Evolutionary conservation across 148 eudicot species (phyloP), one percentile per base, ranked within the genome.

Genomic region (Cornus kousa): DNA sequence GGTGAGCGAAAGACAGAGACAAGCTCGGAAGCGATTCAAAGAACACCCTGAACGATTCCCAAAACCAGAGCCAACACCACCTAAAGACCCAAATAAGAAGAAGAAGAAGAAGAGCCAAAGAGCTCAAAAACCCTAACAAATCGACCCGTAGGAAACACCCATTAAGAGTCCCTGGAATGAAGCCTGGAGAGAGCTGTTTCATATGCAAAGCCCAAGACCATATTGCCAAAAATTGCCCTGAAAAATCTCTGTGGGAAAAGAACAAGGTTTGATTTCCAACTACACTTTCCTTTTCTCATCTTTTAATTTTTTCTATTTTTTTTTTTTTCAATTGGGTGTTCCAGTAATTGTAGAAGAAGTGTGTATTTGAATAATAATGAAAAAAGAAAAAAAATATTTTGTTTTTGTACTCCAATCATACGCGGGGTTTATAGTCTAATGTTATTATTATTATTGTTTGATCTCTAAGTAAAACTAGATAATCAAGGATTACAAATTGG

Each of bases 181-280:
- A 81, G 83, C 98, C 98, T 50, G 99, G 99, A 20, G 99, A 96
- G 67, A 88, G 93, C 86, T 96, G 99, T 83, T 96, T 74, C 73
- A 96, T 93, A 67, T 96, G 99, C 80, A 93, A 91, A 74, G 98
- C 73, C 37, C 75, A 35, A 9, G 86, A 91, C 81, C 99, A 95
- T 88, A 89, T 95, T 83, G 98, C 98, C 67, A 95, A 91, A 71
- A 67, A 88, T 73, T 96, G 99, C 80, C 98, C 98, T 35, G 83
- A 87, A 74, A 96, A 92, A 75, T 87, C 88, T 77, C 84, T 83
- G 64, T 96, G 99, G 99, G 97, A 92, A 75, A 92, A 76, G 75
- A 89, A 96, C 85, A 96, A 96, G 99, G 98, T 94, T 71, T 82
- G n/a, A 5, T 32, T 69, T 73, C 57, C 39, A 22, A 35, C 0